Evolutionary conservation across 192 early-diverging fungal genomes (phyloP), one percentile per base, ranked within the genome.

Genomic region (Phycomyces blakesleeanus): DNA sequence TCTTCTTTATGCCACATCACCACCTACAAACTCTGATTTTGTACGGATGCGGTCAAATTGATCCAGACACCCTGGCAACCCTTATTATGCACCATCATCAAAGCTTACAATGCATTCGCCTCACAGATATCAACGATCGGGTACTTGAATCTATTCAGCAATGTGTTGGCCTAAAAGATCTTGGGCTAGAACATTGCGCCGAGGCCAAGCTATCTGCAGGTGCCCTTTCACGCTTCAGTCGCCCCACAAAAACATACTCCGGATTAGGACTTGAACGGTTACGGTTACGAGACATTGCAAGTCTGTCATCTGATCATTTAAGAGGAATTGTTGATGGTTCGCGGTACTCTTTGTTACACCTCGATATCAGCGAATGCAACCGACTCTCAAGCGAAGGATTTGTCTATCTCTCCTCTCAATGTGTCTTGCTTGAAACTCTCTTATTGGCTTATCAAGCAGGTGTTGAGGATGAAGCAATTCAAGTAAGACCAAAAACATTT

Each of bases 121-220:
- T 72, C 12, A 72, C 70, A n/a, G 70, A 72, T 37, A 72, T 72
- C 29, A 66, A 47, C 37, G 70, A 72, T 61, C 16, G 38, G 1
- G 39, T 72, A 16, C 38, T 72, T 47, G 49, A 40, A 26, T 63
- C 64, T 0, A 64, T 72, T 15, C 70, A 72, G 21, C 21, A 27
- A 18, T 72, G 64, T 29, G 27, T 15, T 10, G 41, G 44, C 24
- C 24, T 72, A 26, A 51, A 62, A 26, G 59, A 55, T 25, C 37
- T 72, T 14, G 70, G 70, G 9, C 41, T 72, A 41, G 70, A 72
- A 37, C 70, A 72, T 56, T 72, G 70, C 24, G 37, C 52, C 26
- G 68, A 69, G 25, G 40, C 29, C 2, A 26, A 27, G 14, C 63
- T 71, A 18, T 60, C 70, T 3, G 42, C 51, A 24, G 57, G 42